phyloP scores from a whole-genome alignment of 441 rosid genomes.

The Mallotus japonicus region DNA sequence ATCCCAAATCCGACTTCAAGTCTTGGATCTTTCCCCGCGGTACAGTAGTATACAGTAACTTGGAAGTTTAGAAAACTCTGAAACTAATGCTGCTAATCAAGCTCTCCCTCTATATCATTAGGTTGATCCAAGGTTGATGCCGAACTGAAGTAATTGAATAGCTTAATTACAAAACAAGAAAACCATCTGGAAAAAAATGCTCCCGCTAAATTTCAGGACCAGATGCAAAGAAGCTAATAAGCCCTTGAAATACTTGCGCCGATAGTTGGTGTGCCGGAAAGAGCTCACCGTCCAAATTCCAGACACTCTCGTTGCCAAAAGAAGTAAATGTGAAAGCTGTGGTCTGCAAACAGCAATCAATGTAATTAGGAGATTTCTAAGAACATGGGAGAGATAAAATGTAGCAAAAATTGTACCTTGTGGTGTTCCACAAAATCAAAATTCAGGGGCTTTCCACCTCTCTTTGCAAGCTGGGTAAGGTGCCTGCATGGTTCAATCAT shows the following conservation, averaged over 20 bases:
- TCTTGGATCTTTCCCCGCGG: too few species aligned
- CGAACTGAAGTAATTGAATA: not conserved
- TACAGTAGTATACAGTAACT: not conserved
- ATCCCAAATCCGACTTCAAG: not conserved
- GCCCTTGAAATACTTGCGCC: conserved; percentile 88
- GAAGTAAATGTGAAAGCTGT: conserved; percentile 83
- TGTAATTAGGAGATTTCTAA: not conserved
- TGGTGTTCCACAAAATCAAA: conserved; percentile 87
- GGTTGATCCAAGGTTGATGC: not conserved
- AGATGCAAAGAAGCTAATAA: conserved; percentile 75
- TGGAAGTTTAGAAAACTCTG: not conserved
- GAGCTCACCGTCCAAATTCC: conserved; percentile 96
- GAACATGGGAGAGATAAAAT: conserved; percentile 5
- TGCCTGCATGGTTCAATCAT: conserved; percentile 51
- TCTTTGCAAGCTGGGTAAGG: conserved; percentile 81
- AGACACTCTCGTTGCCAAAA: conserved; percentile 68
- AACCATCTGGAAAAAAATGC: not conserved
- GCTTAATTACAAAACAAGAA: not conserved
- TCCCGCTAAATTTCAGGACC: conserved; percentile 70
- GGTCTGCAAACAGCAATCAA: conserved; percentile 45
- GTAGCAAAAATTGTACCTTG: conserved; percentile 44
- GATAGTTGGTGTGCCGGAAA: conserved; percentile 82
- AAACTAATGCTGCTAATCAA: not conserved
- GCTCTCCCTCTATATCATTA: not conserved
- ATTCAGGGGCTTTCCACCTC: conserved; percentile 73